phyloP scores from a whole-genome alignment of 1,284 basidiomycete species.

The Leccinum subfulvum region DNA sequence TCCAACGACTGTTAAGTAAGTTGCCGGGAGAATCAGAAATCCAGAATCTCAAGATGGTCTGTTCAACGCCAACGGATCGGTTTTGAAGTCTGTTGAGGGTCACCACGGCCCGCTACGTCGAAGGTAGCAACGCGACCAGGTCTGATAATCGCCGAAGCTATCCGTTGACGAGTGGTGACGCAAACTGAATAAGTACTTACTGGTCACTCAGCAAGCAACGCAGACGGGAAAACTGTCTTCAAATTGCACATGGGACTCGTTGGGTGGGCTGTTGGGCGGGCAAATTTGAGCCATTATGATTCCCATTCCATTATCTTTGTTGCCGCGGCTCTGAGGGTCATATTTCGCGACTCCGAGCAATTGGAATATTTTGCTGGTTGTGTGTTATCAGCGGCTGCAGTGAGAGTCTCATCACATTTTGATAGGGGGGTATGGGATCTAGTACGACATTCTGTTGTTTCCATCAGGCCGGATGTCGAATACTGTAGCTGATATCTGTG shows the following conservation, averaged over 20 bases:
- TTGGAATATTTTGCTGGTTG: background rate
- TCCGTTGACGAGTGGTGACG: background rate
- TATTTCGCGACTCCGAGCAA: background rate
- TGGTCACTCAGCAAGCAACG: background rate
- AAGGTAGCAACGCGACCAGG: background rate
- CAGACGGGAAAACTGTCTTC: background rate
- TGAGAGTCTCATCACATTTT: background rate
- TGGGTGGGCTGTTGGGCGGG: too few species aligned
- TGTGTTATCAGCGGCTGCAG: background rate
- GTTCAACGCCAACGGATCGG: background rate
- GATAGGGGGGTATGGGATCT: background rate
- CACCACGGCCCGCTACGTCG: background rate
- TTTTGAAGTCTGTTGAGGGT: too few species aligned
- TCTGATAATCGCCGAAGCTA: background rate
- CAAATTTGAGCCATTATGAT: background rate
- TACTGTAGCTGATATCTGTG: background rate
- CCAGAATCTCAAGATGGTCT: background rate
- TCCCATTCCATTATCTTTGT: too few species aligned
- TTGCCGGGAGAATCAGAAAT: background rate
- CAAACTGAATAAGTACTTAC: background rate
- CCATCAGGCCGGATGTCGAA: background rate
- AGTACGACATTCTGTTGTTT: background rate
- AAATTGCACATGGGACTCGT: background rate
- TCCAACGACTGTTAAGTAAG: background rate
- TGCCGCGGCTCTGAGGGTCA: background rate